Evolutionary conservation across 139 green algal genomes (phyloP).

Genomic region (Picochlorum sp.): DNA sequence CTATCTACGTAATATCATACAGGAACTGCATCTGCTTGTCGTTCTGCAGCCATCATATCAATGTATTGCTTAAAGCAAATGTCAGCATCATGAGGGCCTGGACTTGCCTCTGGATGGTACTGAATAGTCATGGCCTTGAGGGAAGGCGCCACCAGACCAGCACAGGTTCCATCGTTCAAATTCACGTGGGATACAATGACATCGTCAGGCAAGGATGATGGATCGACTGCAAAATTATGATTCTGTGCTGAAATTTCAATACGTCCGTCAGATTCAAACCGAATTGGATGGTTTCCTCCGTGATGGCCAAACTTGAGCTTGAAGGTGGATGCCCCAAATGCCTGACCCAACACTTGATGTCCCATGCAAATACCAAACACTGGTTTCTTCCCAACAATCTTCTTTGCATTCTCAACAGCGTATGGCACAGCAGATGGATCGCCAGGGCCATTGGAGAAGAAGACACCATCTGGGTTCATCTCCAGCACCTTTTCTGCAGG

Average conservation of each 20-base stretch:
- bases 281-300: conserved; percentile 97
- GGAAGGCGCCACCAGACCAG: conserved; percentile 49
- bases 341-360: conserved; percentile 96
- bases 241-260: conserved; percentile 92
- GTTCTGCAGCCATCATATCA: conserved; percentile 59
- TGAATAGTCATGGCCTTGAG: conserved; percentile 89
- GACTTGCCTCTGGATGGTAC: conserved; percentile 96
- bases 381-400: conserved; percentile 89
- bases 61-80: conserved; percentile 86
- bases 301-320: conserved; percentile 99
- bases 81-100: conserved; percentile 94
- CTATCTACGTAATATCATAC: not conserved
- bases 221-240: conserved; percentile 99
- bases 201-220: conserved; percentile 66
- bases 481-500: conserved; percentile 84
- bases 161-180: conserved; percentile 99
- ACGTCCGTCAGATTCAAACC: conserved; percentile 38
- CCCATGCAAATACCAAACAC: conserved; percentile 99
- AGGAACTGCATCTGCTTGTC: conserved; percentile 11
- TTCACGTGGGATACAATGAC: conserved; percentile 93
- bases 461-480: conserved; percentile 95
- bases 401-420: conserved; percentile 87
- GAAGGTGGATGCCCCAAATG: conserved; percentile 92
- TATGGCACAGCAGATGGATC: conserved; percentile 96
- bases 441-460: conserved; percentile 93